Evolutionary conservation across 352 stramenopile species (phyloP), one percentile per base, ranked within the genome.

Genomic region (Pythium rishiriense): DNA sequence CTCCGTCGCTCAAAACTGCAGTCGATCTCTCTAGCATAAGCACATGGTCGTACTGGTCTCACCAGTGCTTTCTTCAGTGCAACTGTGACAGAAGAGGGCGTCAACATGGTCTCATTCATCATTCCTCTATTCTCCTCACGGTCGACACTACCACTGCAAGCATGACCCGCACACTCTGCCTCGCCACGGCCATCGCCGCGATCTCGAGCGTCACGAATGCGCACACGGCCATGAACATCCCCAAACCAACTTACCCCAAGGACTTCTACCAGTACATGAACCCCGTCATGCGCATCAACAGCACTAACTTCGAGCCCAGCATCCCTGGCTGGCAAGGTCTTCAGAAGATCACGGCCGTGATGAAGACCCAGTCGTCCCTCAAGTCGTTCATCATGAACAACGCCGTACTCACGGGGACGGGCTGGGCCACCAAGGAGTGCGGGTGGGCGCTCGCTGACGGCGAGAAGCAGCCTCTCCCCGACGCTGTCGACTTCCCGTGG

Each of bases 401-500:
- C 35, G 42, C 37, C 17, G 48, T 58, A 17, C 43, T 55, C 43
- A 54, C 47, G 26, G 29, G 48, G 11, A 63, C 56, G 0, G 46
- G 46, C 12, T 19, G 41, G 41, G 41, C 41, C 41, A 47, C 41
- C 1, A 55, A 49, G 39, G 51, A 54, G 50, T 67, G 60, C 50
- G 60, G 60, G 21, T 60, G 54, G 50, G 47, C 60, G 31, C 35
- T 67, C 5, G 21, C 43, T 4, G 31, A n/a, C 2, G 60, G 50
- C 42, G 42, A 10, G 1, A 26, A 28, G 17, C 31, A 61, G n/a
- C 22, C 17, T 0, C 26, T 67, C 26, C 60, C 60, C 5, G 50
- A 22, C 29, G 60, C 43, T 10, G 48, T 67, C 39, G 62, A 69
- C 35, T 63, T 64, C 35, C 52, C 52, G n/a, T 69, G 52, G 53